Evolutionary conservation across 2,329 filamentous ascomycete species (phyloP).

Genomic region (Tothia fuscella): DNA sequence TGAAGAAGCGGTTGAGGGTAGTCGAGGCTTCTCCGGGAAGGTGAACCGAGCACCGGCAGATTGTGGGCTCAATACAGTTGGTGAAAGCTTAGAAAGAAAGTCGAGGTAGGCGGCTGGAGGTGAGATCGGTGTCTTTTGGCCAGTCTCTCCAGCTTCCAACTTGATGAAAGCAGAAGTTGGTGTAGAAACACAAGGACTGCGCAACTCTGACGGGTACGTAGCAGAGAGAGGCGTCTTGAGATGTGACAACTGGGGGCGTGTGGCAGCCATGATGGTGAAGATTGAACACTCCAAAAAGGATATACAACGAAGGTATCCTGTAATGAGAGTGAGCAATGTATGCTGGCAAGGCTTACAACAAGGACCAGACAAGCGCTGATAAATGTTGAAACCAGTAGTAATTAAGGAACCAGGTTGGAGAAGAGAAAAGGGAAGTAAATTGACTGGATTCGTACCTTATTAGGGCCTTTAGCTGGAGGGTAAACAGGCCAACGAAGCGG

Average conservation of each 20-base stretch:
- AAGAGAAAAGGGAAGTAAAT: constrained; percentile 2
- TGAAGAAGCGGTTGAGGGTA: constrained; percentile 20
- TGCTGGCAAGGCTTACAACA: not conserved
- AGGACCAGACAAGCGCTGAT: not conserved
- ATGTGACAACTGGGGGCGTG: constrained; percentile 29
- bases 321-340: constrained; percentile 14
- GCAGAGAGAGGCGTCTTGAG: constrained; percentile 49
- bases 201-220: constrained; percentile 39
- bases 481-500: too few relatives aligned
- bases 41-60: constrained; percentile 39
- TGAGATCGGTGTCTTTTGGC: constrained; percentile 74
- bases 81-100: constrained; percentile 73
- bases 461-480: too few relatives aligned
- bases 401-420: not conserved
- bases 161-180: constrained; percentile 59
- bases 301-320: constrained; percentile 13
- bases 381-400: not conserved
- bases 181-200: constrained; percentile 52
- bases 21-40: constrained; percentile 28
- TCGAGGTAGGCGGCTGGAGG: constrained; percentile 84
- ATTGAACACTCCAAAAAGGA: not conserved
- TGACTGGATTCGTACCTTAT: constrained; percentile 2
- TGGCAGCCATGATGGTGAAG: constrained; percentile 16
- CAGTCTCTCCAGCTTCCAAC: constrained; percentile 52
- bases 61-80: constrained; percentile 52